Evolutionary conservation across 2,329 filamentous ascomycete genomes (phyloP).

Genomic region (Colletotrichum tabaci): DNA sequence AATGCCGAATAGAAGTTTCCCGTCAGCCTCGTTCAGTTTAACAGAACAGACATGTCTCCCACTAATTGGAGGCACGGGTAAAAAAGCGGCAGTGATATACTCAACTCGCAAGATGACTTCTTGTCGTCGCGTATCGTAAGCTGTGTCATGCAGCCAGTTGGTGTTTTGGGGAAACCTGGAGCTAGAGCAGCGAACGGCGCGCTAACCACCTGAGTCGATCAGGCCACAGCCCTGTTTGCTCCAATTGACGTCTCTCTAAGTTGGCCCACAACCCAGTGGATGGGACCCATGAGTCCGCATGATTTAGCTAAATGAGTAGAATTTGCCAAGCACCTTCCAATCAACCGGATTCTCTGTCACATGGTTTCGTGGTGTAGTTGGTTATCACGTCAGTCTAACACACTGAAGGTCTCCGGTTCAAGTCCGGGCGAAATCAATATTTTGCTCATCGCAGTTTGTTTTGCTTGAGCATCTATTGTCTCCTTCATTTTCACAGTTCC

Average conservation of each 20-base stretch:
- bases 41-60: too few relatives aligned
- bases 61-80: too few relatives aligned
- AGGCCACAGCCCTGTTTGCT: not conserved
- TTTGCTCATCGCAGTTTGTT: not conserved
- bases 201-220: not conserved
- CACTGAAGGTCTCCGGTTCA: conserved; percentile 49
- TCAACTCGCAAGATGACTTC: not conserved
- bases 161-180: not conserved
- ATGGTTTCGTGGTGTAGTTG: conserved; percentile 55
- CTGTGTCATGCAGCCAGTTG: not conserved
- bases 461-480: not conserved
- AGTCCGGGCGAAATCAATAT: conserved; percentile 41
- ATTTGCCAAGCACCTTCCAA: too few relatives aligned
- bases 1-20: too few relatives aligned
- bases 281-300: not conserved
- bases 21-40: too few relatives aligned
- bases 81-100: too few relatives aligned
- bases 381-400: conserved; percentile 66
- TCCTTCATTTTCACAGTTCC: not conserved
- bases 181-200: not conserved
- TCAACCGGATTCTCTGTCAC: not conserved
- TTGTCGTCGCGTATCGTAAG: too few relatives aligned
- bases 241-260: not conserved
- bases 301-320: too few relatives aligned
- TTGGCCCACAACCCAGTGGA: too few relatives aligned